Percentiles rank a stretch among this genome's conserved stretches.
Evolutionary conservation across 495 filamentous ascomycete genomes (phyloP).

Genomic region (Annulohypoxylon bovei): DNA sequence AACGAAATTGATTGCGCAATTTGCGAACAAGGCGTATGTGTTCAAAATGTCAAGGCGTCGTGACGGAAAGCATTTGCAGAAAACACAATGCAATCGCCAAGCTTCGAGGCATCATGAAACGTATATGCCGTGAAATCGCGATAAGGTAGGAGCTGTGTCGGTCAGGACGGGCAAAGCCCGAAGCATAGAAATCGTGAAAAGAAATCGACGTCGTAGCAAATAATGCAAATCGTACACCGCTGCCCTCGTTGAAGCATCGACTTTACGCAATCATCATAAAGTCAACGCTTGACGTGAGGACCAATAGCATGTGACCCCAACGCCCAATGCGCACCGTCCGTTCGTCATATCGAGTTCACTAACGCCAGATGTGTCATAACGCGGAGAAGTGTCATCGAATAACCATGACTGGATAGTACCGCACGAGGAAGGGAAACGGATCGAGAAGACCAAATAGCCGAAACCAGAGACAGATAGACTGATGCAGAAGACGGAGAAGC

Average conservation of each 20-base stretch:
- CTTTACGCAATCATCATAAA: constrained; percentile 29
- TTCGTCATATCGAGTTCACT: constrained; percentile 34
- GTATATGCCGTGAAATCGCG: constrained; percentile 27
- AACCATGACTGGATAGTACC: constrained; percentile 20
- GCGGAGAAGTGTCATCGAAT: constrained; percentile 34
- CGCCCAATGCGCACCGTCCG: constrained; percentile 25
- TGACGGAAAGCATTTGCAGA: constrained; percentile 23
- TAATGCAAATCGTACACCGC: constrained; percentile 38
- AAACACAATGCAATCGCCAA: constrained; percentile 24
- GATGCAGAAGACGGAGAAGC: constrained; percentile 45
- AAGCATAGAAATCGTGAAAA: constrained; percentile 34
- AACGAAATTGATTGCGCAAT: constrained; percentile 20
- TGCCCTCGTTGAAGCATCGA: constrained; percentile 23
- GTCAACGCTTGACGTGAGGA: constrained; percentile 23
- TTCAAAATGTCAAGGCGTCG: constrained; percentile 28
- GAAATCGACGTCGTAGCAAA: constrained; percentile 40
- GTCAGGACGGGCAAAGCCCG: constrained; percentile 13
- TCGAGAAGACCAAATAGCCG: constrained; percentile 35
- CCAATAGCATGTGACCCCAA: constrained; percentile 29
- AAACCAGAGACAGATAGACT: constrained; percentile 45
- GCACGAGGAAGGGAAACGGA: constrained; percentile 23
- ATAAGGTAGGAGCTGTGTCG: constrained; percentile 12
- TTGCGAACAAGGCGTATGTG: constrained; percentile 14
- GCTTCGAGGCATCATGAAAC: constrained; percentile 15
- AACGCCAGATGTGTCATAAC: constrained; percentile 37